A percentile compares a stretch with the other conserved stretches of the same genome.
Evolutionary conservation across 352 stramenopile genomes (phyloP).

Genomic region (Globisporangium barbulae): DNA sequence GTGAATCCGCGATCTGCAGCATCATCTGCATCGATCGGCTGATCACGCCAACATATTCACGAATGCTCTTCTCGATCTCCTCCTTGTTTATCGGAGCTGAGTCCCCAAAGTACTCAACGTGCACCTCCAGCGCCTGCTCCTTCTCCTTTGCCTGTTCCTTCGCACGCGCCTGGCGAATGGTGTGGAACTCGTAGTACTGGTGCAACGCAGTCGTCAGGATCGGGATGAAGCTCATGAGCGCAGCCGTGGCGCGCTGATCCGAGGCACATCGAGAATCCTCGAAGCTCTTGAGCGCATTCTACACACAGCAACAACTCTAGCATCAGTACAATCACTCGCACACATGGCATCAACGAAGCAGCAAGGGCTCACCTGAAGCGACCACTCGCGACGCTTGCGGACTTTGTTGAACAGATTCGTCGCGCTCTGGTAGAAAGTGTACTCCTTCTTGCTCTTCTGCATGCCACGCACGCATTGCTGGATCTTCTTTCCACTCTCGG

Average conservation of each 20-base stretch:
- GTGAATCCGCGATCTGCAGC: slow-evolving; percentile 45
- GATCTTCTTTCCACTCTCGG: slow-evolving; percentile 25
- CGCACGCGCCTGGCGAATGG: slow-evolving; percentile 45
- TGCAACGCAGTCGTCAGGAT: slow-evolving; percentile 39
- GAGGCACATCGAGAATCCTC: slow-evolving; percentile 25
- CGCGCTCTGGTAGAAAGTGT: slow-evolving; percentile 33
- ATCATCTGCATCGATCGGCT: slow-evolving; percentile 49
- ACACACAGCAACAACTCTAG: background rate
- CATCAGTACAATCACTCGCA: background rate
- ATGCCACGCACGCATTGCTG: slow-evolving; percentile 13
- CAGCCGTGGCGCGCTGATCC: slow-evolving; percentile 26
- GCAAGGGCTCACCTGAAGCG: slow-evolving; percentile 13
- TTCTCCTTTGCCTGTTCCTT: slow-evolving; percentile 45
- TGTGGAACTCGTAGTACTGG: slow-evolving; percentile 62
- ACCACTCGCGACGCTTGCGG: slow-evolving; percentile 14
- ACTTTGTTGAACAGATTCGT: slow-evolving; percentile 31
- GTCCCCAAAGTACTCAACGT: slow-evolving; percentile 64
- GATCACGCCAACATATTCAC: slow-evolving; percentile 58
- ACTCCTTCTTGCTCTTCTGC: slow-evolving; percentile 22
- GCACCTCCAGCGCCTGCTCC: slow-evolving; percentile 34
- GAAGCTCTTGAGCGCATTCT: slow-evolving; percentile 21
- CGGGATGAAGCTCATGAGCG: slow-evolving; percentile 40
- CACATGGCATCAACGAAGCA: background rate
- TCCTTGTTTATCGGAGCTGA: slow-evolving; percentile 55
- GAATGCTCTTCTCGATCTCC: slow-evolving; percentile 65